phyloP scores from a whole-genome alignment of 2,329 filamentous ascomycete genomes.

The Rutstroemia sp. region DNA sequence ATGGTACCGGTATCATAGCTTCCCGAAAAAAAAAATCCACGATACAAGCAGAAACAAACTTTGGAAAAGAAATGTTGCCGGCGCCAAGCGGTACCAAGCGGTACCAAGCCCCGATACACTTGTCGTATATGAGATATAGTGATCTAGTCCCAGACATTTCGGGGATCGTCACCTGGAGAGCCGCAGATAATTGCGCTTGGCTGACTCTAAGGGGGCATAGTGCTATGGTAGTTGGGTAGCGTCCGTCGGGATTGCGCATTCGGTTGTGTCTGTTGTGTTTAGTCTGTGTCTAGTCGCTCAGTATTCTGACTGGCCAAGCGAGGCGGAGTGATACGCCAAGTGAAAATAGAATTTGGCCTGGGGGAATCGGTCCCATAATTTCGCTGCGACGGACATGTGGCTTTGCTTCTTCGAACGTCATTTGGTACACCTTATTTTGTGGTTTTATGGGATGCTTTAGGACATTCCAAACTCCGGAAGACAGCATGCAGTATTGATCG shows the following conservation, averaged over 20 bases:
- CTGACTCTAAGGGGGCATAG: background rate
- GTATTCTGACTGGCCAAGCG: constrained; percentile 5
- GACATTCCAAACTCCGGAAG: background rate
- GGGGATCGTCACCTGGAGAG: background rate
- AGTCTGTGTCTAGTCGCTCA: background rate
- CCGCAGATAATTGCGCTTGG: constrained; percentile 3
- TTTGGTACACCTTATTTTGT: background rate
- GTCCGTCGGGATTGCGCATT: background rate
- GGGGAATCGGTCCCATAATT: background rate
- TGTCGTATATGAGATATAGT: background rate
- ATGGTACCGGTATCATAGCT: background rate
- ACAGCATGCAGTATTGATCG: background rate
- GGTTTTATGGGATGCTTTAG: background rate
- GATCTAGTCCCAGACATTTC: background rate
- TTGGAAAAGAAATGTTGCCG: no score
- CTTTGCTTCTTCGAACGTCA: constrained; percentile 4
- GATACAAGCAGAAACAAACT: no score
- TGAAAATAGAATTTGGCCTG: constrained; percentile 3
- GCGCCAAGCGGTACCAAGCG: background rate
- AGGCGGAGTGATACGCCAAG: constrained; percentile 5
- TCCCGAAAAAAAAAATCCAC: no score
- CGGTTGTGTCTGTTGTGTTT: background rate
- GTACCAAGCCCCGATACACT: background rate
- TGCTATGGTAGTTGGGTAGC: background rate
- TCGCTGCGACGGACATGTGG: background rate